Evolutionary conservation across 352 stramenopile species (phyloP).

Genomic region (Peronosclerospora sorghi): DNA sequence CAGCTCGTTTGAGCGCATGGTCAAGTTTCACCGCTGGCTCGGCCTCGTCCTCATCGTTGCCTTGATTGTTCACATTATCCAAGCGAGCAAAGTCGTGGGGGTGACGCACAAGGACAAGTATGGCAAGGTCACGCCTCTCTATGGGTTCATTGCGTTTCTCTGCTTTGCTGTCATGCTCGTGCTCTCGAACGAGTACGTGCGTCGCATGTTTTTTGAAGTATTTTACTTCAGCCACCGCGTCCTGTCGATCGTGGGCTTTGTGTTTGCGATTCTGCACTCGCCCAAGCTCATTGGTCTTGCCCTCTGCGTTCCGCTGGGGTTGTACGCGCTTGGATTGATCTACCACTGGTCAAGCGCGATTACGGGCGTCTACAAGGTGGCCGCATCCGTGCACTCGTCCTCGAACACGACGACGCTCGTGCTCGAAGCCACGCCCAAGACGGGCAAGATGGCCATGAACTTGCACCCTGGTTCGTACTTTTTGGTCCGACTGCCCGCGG

Average conservation of each 20-base stretch:
- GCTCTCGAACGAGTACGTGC: constrained; percentile 47
- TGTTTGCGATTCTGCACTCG: constrained; percentile 65
- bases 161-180: constrained; percentile 44
- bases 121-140: constrained; percentile 42
- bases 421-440: constrained; percentile 41
- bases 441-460: constrained; percentile 41
- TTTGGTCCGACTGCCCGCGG: constrained; percentile 51
- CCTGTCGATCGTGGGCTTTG: constrained; percentile 56
- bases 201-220: constrained; percentile 55
- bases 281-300: constrained; percentile 42
- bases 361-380: constrained; percentile 34
- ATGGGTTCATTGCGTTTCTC: constrained; percentile 51
- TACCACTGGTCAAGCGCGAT: constrained; percentile 42
- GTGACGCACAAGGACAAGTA: constrained; percentile 36
- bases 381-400: constrained; percentile 22
- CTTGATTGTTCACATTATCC: constrained; percentile 48
- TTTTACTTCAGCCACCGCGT: constrained; percentile 75
- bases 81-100: constrained; percentile 30
- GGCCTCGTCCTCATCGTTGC: constrained; percentile 43
- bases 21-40: constrained; percentile 83
- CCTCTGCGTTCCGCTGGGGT: constrained; percentile 42
- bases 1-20: constrained; percentile 66
- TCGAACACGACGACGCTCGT: constrained; percentile 46
- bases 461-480: constrained; percentile 66
- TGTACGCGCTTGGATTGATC: constrained; percentile 50